Evolutionary conservation across 2,329 filamentous ascomycete species (phyloP).

Genomic region (Pezicula neosporulosa): DNA sequence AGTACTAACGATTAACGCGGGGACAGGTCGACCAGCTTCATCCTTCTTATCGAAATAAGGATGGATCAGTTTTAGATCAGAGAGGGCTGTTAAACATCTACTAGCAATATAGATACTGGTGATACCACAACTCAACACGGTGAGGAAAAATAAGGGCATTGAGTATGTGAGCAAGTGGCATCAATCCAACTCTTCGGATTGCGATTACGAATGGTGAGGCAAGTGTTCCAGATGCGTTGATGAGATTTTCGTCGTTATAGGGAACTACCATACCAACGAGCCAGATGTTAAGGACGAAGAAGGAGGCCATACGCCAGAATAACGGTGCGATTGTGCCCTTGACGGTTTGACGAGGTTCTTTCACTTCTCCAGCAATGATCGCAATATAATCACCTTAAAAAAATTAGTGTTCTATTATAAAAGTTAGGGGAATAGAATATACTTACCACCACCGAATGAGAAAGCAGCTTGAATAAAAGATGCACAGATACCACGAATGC

Average conservation of each 20-base stretch:
- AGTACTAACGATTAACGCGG: constrained; percentile 24
- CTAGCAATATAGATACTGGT: constrained; percentile 18
- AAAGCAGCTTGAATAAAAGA: constrained; percentile 60
- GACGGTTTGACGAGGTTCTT: constrained; percentile 49
- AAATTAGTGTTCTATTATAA: background rate
- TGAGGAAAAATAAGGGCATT: constrained; percentile 9
- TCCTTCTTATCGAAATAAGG: constrained; percentile 52
- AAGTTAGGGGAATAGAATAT: background rate
- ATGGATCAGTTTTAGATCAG: constrained; percentile 56
- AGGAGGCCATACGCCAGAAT: constrained; percentile 56
- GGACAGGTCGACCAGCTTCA: constrained; percentile 42
- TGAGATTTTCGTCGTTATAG: constrained; percentile 57
- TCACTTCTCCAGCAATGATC: constrained; percentile 45
- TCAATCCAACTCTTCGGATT: constrained; percentile 1
- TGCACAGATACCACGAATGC: constrained; percentile 61
- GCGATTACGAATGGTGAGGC: constrained; percentile 11
- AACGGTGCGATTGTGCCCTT: constrained; percentile 57
- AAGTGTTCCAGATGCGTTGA: constrained; percentile 37
- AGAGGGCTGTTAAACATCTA: constrained; percentile 14
- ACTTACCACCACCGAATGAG: constrained; percentile 45
- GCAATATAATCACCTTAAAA: constrained; percentile 40
- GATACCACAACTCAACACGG: constrained; percentile 4
- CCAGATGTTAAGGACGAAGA: constrained; percentile 49
- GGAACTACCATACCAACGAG: constrained; percentile 58
- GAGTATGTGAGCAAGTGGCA: constrained; percentile 2